phyloP scores from a whole-genome alignment of 2,329 filamentous ascomycete species.

The Stagonosporopsis rhizophila region DNA sequence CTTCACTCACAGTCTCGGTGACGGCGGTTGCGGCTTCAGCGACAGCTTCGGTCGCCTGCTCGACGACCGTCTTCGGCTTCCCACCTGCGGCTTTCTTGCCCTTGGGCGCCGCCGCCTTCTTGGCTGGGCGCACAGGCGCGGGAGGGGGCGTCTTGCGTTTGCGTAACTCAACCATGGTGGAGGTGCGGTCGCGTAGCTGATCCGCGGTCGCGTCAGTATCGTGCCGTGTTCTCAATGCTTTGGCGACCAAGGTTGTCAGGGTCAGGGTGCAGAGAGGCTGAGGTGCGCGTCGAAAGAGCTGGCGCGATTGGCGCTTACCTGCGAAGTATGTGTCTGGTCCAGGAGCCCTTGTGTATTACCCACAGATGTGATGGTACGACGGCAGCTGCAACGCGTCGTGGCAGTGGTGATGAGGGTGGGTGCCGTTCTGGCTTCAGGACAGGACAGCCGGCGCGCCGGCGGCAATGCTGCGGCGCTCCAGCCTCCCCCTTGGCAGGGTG shows the following conservation, averaged over 20 bases:
- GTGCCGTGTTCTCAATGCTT: conserved; percentile 21
- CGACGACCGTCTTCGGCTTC: conserved; percentile 46
- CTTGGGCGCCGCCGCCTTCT: conserved; percentile 56
- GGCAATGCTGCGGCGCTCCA: conserved; percentile 21
- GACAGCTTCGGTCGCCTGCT: conserved; percentile 43
- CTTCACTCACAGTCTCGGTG: conserved; percentile 42
- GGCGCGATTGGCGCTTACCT: conserved; percentile 15
- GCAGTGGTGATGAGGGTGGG: not conserved
- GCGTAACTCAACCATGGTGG: conserved; percentile 64
- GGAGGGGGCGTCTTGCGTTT: conserved; percentile 67
- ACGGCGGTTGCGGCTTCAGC: conserved; percentile 42
- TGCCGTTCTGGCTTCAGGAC: conserved; percentile 2
- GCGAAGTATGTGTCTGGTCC: conserved; percentile 5
- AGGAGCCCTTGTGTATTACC: conserved; percentile 9
- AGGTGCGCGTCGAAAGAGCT: conserved; percentile 4
- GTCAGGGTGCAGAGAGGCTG: conserved; percentile 14
- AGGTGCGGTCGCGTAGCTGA: conserved; percentile 35
- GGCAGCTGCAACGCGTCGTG: conserved; percentile 4
- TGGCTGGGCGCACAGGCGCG: conserved; percentile 55
- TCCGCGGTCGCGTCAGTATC: conserved; percentile 31
- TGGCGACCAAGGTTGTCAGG: conserved; percentile 2
- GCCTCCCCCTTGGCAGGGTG: conserved; percentile 34
- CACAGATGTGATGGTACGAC: conserved; percentile 1
- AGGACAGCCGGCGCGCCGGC: not conserved
- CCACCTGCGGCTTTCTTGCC: conserved; percentile 36